Evolutionary conservation across 805 yeast genomes (phyloP), one percentile per base, ranked within the genome.

Genomic region (Candida silvicultrix): DNA sequence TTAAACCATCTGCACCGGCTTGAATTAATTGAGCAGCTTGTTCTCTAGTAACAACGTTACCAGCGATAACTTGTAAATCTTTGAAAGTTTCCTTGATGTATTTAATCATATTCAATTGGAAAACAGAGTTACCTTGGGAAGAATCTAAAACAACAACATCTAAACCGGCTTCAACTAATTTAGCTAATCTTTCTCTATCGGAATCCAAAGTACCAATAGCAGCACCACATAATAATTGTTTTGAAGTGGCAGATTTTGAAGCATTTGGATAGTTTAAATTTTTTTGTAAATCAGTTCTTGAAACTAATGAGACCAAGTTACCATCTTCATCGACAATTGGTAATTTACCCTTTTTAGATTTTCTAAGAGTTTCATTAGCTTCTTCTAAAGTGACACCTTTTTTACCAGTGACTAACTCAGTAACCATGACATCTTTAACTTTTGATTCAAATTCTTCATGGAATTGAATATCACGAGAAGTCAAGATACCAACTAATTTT

Each of bases 1-100:
- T 89, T 62, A 94, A 77, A 67, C 90, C 98, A 68, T 94, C 99
- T 45, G 95, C 96, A 71, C 99, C 99, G 44, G 96, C 97, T 60
- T 78, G 84, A 61, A 89, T 92, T 64, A 94, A 78, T 63, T 81
- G 77, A 51, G 99, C 99, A 57, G 99, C 98, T 77, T 94, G 99
- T 70, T 92, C 99, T 70, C 99, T 85, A 56, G 97, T 90, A 51
- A 90, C 98, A 62, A 94, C 99, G 67, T 94, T 94, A 78, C 99
- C 99, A 50, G 95, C 99, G 70, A 94, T 82, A 55, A 94, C 87
- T 71, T 94, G 81, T 61, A 94, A 73, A 22, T 83, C 78, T 56
- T 95, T 89, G 76, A 69, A 81, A 44, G 78, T 85, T 56, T 69
- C 64, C 74, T 94, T 94, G 73, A 88, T 85, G 90, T 89, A 89